phyloP scores from a whole-genome alignment of 1,139 yeast genomes.

The Sugiyamaella grinbergsii region DNA sequence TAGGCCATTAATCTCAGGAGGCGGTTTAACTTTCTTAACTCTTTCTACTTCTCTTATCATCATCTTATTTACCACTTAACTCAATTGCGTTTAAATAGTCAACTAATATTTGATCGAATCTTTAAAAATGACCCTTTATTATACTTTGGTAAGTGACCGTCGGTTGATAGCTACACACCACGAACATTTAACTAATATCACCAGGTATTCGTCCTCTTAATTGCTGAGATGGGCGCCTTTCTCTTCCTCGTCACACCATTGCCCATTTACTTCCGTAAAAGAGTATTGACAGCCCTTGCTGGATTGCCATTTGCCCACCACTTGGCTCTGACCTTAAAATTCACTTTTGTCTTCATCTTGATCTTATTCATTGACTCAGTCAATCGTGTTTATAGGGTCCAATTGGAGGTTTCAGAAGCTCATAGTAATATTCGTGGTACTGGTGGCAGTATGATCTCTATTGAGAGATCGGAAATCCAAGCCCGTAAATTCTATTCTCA shows the following conservation, averaged over 20 bases:
- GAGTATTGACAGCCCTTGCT: constrained; percentile 62
- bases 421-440: constrained; percentile 23
- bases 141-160: constrained; percentile 53
- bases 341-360: constrained; percentile 80
- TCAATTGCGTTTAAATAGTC: neutral
- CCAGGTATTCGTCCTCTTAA: constrained; percentile 67
- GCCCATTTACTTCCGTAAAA: constrained; percentile 73
- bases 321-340: constrained; percentile 75
- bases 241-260: constrained; percentile 81
- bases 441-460: constrained; percentile 31
- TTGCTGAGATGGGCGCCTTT: constrained; percentile 79
- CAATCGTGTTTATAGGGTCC: constrained; percentile 75
- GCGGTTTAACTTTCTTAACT: no score
- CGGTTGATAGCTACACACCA: neutral
- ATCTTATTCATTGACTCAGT: constrained; percentile 86
- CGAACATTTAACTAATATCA: constrained; percentile 5
- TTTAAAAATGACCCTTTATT: constrained; percentile 65
- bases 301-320: constrained; percentile 72
- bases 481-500: constrained; percentile 94
- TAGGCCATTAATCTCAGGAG: no score
- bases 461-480: constrained; percentile 74
- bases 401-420: constrained; percentile 50
- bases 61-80: neutral
- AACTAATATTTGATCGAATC: neutral
- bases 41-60: neutral